Evolutionary conservation across 768 basidiomycete genomes (phyloP).

Genomic region (Boletus eberwhitei): DNA sequence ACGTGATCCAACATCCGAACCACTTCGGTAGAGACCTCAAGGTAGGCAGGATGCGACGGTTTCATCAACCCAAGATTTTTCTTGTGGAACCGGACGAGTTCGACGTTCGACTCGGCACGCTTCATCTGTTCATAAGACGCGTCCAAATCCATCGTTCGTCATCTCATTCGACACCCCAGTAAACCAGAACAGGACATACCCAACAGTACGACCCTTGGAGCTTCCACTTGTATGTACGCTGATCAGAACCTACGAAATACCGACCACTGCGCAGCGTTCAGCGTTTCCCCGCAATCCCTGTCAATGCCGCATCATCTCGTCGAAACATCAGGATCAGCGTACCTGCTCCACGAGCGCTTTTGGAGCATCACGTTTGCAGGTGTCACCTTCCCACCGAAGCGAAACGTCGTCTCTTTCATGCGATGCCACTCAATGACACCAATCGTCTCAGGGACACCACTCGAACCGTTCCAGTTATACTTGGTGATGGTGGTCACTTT

Average conservation of each 20-base stretch:
- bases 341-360: constrained; percentile 17
- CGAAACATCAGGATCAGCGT: neutral
- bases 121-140: constrained; percentile 15
- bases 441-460: constrained; percentile 19
- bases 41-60: constrained; percentile 20
- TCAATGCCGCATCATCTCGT: neutral
- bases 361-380: constrained; percentile 10
- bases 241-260: constrained; percentile 33
- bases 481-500: constrained; percentile 27
- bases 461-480: constrained; percentile 16
- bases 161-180: neutral
- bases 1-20: constrained; percentile 25
- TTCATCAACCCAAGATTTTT: constrained; percentile 22
- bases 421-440: constrained; percentile 26
- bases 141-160: neutral
- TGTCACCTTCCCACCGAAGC: constrained; percentile 14
- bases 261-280: constrained; percentile 23
- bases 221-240: constrained; percentile 33
- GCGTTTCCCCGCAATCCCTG: neutral
- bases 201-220: constrained; percentile 22
- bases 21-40: constrained; percentile 15
- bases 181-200: constrained; percentile 14
- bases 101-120: constrained; percentile 1
- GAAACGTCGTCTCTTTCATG: constrained; percentile 9
- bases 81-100: constrained; percentile 24